These are phyloP conservation scores for Astrephomene gubernaculifera DNA, from an alignment of 139 green algal genomes.

Conservation along the genomic window DNA sequence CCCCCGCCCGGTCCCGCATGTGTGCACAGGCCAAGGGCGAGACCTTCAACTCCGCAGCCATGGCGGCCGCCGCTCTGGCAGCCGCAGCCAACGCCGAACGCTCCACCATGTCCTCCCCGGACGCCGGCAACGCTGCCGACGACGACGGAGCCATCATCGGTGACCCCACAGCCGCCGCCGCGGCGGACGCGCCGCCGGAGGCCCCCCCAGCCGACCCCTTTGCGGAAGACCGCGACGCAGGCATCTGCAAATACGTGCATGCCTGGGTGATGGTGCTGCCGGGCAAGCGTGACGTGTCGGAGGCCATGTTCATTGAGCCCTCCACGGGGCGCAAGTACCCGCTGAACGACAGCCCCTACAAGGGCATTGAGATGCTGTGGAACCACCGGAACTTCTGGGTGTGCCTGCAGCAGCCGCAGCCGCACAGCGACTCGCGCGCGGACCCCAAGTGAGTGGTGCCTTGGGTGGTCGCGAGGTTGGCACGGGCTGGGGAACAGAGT, in stretches of 20 bases:
- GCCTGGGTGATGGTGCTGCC: constrained; percentile 87
- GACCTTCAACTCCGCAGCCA: neutral
- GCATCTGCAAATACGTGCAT: constrained; percentile 70
- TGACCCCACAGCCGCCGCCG: neutral
- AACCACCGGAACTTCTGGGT: constrained; percentile 80
- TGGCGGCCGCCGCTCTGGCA: too few relatives aligned
- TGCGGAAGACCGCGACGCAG: neutral
- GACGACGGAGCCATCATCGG: constrained; percentile 7
- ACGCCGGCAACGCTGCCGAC: neutral
- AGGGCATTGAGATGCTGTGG: constrained; percentile 82
- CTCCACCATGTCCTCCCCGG: neutral
- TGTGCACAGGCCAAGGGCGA: neutral
- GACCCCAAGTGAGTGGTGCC: constrained; percentile 23
- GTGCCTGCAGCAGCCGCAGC: constrained; percentile 75
- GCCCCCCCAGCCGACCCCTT: constrained; percentile 5
- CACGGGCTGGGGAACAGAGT: too few relatives aligned
- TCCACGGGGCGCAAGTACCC: constrained; percentile 68
- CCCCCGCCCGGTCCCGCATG: neutral
- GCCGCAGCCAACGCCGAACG: neutral
- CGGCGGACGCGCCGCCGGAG: neutral
- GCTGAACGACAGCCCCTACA: constrained; percentile 70
- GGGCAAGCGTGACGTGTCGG: constrained; percentile 70
- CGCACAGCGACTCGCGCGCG: constrained; percentile 76
- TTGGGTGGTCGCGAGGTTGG: too few relatives aligned
- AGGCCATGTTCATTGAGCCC: constrained; percentile 81